Evolutionary conservation across 371 early-diverging fungal species (phyloP).

Genomic region (Chytridiales sp.): DNA sequence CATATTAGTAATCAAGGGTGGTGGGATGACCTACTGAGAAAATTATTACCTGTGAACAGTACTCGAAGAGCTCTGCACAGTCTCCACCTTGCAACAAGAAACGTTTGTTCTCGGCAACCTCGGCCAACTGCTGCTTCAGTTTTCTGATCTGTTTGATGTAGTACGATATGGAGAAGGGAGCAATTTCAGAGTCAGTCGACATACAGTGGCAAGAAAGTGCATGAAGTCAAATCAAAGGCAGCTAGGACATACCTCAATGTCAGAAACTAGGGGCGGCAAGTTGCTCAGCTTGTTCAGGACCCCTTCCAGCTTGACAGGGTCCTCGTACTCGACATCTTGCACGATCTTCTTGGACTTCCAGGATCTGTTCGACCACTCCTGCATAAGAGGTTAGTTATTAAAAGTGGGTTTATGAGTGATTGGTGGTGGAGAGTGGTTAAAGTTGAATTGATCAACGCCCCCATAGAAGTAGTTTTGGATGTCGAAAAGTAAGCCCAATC

Average conservation of each 20-base stretch:
- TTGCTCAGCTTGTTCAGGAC: conserved; percentile 74
- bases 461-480: not conserved
- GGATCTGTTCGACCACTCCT: conserved; percentile 72
- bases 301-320: conserved; percentile 59
- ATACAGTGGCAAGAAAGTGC: not conserved
- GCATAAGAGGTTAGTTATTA: too few species aligned
- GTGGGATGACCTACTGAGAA: not conserved
- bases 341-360: conserved; percentile 86
- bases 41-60: conserved; percentile 74
- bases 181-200: not conserved
- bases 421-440: not conserved
- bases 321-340: conserved; percentile 88
- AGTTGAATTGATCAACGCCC: not conserved
- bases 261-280: conserved; percentile 90
- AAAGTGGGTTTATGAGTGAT: too few species aligned
- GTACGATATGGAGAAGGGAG: not conserved
- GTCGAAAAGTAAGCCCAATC: too few species aligned
- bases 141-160: conserved; percentile 63
- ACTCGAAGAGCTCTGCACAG: conserved; percentile 97
- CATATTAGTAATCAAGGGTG: not conserved
- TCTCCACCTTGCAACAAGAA: conserved; percentile 97
- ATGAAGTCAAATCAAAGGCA: not conserved
- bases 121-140: conserved; percentile 78
- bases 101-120: conserved; percentile 86
- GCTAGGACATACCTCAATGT: conserved; percentile 69